These are phyloP conservation scores for Ogataea paradorogensis DNA, from an alignment of 805 yeast genomes.

Conservation along the genomic window DNA sequence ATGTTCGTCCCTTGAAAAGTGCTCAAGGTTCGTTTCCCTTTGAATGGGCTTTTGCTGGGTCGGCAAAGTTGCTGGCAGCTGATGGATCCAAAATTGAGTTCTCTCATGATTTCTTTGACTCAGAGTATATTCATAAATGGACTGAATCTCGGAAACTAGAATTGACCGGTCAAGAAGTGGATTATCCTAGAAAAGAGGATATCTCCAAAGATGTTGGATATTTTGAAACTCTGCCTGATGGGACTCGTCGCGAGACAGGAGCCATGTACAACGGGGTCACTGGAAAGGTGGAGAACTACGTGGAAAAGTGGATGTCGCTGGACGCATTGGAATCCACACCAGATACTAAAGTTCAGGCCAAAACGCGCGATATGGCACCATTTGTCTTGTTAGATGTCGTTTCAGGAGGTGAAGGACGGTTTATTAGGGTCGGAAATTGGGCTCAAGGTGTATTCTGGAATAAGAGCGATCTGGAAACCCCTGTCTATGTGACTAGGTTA, in stretches of 20 bases:
- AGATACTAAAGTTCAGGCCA: slow-evolving; percentile 16
- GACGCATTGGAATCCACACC: slow-evolving; percentile 38
- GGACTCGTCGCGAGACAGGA: slow-evolving; percentile 50
- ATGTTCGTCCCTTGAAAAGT: slow-evolving; percentile 38
- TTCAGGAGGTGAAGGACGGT: slow-evolving; percentile 38
- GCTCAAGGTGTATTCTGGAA: slow-evolving; percentile 46
- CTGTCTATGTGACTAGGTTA: slow-evolving; percentile 23
- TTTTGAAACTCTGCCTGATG: slow-evolving; percentile 38
- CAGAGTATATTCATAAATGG: slow-evolving; percentile 33
- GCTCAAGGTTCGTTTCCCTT: slow-evolving; percentile 41
- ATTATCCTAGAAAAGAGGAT: background rate
- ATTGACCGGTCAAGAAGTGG: background rate
- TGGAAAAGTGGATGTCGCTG: slow-evolving; percentile 55
- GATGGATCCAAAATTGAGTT: slow-evolving; percentile 38
- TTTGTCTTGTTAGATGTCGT: slow-evolving; percentile 25
- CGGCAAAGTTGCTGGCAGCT: slow-evolving; percentile 33
- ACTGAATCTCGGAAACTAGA: background rate
- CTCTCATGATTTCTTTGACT: slow-evolving; percentile 41
- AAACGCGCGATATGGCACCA: slow-evolving; percentile 6
- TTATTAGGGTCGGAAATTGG: slow-evolving; percentile 51
- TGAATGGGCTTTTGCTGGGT: slow-evolving; percentile 60
- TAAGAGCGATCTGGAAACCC: slow-evolving; percentile 23
- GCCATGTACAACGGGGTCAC: slow-evolving; percentile 45
- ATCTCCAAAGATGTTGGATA: slow-evolving; percentile 43
- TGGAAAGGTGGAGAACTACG: slow-evolving; percentile 40